Base-by-base conservation (phyloP, 495 filamentous ascomycete species). In the Penicillium crystallinum region DNA sequence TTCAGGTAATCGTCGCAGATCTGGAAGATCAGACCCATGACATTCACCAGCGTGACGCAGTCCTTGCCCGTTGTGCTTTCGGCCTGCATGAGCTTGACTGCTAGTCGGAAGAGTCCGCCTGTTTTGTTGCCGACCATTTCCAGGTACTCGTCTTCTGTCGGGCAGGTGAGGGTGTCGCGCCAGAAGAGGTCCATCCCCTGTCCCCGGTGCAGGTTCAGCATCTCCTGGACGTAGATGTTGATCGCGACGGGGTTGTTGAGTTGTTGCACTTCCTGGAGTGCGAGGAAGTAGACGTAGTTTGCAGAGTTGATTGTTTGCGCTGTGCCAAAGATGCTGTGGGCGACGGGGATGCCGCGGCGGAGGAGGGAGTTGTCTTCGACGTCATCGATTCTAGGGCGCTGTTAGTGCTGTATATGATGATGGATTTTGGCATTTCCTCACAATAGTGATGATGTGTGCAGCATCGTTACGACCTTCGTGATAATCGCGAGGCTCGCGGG, bases 81-180 rank as follows among this genome's bases (percentile, higher is more conserved):
- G 25, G 90, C 90, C 68, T 96, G 91, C 93, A 99, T 97, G 25
- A 99, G 76, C 68, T 95, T 93, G 54, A 97, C 83, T 21, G 90
- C 93, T 10, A 99, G 77, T 43, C 93, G 82, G 77, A 99, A 97
- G 8, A 99, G 79, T 2, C 93, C 93, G 22, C 93, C 93, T 3
- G 93, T 99, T 71, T 99, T 97, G 72, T 97, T 97, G 57, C 85
- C 84, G 36, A 98, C 95, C 93, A 98, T 98, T 68, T 97, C 92
- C 14, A 98, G 81, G 71, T 98, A 98, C 64, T 97, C 92, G 54
- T 96, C 90, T 71, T 97, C 92, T 39, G 81, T 90, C 23, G 93
- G 93, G 66, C 91, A 96, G 27, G 85, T 96, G 43, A 97, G 76
- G 6, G 89, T 90, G 71, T 97, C 93, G 11, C 93, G 81, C 93